Conservation (phyloP, 2,329 filamentous ascomycete genomes). For the Penicillium brevicompactum region DNA sequence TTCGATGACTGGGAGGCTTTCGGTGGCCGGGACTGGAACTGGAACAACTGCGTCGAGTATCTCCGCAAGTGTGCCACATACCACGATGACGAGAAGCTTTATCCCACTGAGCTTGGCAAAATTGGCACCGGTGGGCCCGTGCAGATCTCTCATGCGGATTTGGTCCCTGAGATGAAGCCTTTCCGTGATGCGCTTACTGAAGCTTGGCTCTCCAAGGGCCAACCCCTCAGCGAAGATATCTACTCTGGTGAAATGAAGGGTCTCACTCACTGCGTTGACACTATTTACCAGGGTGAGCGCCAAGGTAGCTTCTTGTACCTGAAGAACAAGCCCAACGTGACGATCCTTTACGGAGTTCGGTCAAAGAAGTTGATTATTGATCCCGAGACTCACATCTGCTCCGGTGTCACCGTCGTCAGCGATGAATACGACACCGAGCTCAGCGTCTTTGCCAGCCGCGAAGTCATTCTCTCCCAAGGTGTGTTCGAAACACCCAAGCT, state of each 20-base stretch:
- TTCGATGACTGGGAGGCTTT: slow-evolving; percentile 54
- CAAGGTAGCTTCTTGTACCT: slow-evolving; percentile 55
- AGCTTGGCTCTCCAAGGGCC: slow-evolving; percentile 58
- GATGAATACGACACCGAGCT: slow-evolving; percentile 40
- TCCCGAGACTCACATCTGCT: slow-evolving; percentile 33
- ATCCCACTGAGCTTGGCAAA: slow-evolving; percentile 48
- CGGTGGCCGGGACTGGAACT: slow-evolving; percentile 56
- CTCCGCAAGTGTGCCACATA: slow-evolving; percentile 59
- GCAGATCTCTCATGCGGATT: slow-evolving; percentile 55
- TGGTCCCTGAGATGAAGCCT: slow-evolving; percentile 53
- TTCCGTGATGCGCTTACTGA: slow-evolving; percentile 48
- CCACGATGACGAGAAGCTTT: slow-evolving; percentile 55
- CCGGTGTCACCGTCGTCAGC: slow-evolving; percentile 52
- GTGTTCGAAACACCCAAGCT: slow-evolving; percentile 56
- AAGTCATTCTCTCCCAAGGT: slow-evolving; percentile 53
- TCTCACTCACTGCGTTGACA: slow-evolving; percentile 56
- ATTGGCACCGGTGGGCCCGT: slow-evolving; percentile 56
- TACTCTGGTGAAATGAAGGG: slow-evolving; percentile 56
- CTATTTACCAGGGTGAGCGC: slow-evolving; percentile 58
- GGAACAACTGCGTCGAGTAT: slow-evolving; percentile 53
- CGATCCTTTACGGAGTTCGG: slow-evolving; percentile 49
- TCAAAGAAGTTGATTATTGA: slow-evolving; percentile 58
- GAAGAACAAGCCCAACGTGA: slow-evolving; percentile 55
- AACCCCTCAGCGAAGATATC: slow-evolving; percentile 55
- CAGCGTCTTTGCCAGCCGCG: slow-evolving; percentile 50